Conservation (phyloP, 257 asterid species). For the Jacaranda mimosifolia region DNA sequence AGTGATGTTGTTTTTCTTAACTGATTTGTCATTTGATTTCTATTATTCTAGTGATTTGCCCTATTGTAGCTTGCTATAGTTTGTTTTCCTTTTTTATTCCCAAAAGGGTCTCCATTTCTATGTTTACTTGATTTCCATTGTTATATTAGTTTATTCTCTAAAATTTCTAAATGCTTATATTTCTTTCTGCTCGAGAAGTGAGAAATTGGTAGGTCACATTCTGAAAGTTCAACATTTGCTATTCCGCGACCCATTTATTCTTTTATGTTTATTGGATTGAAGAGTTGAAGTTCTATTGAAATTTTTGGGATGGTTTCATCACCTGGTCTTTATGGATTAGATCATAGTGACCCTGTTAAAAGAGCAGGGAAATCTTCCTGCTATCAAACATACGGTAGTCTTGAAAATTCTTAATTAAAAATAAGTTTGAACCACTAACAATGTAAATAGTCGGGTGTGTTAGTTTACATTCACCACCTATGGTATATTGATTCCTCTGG, state of each 20-base stretch:
- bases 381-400: background rate
- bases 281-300: conserved; percentile 24
- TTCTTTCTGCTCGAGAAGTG: too few relatives aligned
- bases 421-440: conserved; percentile 1
- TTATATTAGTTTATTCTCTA: conserved; percentile 16
- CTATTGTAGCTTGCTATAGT: conserved; percentile 5
- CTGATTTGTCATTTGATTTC: background rate
- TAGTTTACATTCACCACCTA: background rate
- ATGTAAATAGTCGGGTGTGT: background rate
- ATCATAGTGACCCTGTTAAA: background rate
- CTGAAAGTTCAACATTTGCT: too few relatives aligned
- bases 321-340: conserved; percentile 7
- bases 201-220: too few relatives aligned
- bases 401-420: background rate
- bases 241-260: background rate
- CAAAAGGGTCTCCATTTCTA: background rate
- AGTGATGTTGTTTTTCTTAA: background rate
- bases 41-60: conserved; percentile 4
- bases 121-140: background rate
- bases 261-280: background rate
- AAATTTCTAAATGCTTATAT: background rate
- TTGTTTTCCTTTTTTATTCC: conserved; percentile 1
- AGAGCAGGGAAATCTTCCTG: background rate
- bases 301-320: background rate
- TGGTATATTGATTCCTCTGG: conserved; percentile 2